phyloP scores from a whole-genome alignment of 2,329 filamentous ascomycete species.

The Colletotrichum liriopes region DNA sequence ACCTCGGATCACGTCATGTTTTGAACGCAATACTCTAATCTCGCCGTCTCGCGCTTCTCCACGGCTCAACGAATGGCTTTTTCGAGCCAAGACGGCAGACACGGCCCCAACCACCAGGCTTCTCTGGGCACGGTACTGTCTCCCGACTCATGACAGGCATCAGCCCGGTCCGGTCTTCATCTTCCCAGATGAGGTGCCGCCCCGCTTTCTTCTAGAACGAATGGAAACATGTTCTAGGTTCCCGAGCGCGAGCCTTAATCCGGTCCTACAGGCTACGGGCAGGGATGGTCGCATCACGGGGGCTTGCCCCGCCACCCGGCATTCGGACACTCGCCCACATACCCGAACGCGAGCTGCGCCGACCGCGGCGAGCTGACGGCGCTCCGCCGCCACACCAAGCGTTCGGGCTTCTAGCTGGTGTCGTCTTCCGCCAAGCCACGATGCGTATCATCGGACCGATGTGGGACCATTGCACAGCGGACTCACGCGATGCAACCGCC shows the following conservation, averaged over 20 bases:
- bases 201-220: slow-evolving; percentile 26
- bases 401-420: background rate
- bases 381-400: background rate
- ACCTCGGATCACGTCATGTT: background rate
- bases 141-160: slow-evolving; percentile 27
- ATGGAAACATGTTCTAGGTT: slow-evolving; percentile 25
- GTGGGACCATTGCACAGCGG: background rate
- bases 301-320: slow-evolving; percentile 10
- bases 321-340: slow-evolving; percentile 30
- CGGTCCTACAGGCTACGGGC: background rate
- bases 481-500: background rate
- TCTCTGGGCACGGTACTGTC: background rate
- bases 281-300: slow-evolving; percentile 19
- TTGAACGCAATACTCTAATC: slow-evolving; percentile 1
- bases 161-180: slow-evolving; percentile 9
- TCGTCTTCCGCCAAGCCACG: slow-evolving; percentile 9
- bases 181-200: background rate
- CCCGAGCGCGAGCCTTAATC: background rate
- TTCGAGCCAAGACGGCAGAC: slow-evolving; percentile 24
- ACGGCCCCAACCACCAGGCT: slow-evolving; percentile 7
- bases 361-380: slow-evolving; percentile 6
- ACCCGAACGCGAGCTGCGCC: slow-evolving; percentile 16
- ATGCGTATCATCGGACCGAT: slow-evolving; percentile 5
- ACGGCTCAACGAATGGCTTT: slow-evolving; percentile 8
- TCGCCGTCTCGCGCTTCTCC: slow-evolving; percentile 3